Conservation (phyloP, 768 basidiomycete genomes). For the Gyrodon lividus region DNA sequence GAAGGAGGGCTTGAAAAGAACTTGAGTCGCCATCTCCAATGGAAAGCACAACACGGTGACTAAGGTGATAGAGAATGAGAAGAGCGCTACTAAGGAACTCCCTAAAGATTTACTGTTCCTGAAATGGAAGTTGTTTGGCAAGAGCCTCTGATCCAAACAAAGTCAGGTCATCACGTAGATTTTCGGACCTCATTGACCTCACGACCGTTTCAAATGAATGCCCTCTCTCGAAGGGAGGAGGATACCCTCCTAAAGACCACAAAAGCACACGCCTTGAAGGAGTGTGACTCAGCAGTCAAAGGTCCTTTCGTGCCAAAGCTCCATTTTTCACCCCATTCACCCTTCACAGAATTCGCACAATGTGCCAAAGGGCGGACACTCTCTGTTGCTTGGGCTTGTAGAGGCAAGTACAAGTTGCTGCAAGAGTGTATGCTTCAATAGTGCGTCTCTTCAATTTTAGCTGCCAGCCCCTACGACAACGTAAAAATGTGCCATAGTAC, state of each 20-base stretch:
- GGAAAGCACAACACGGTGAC: background rate
- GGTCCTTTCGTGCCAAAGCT: conserved; percentile 34
- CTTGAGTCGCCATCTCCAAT: conserved; percentile 12
- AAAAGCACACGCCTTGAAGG: conserved; percentile 74
- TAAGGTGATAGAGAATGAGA: background rate
- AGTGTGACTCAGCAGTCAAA: conserved; percentile 76
- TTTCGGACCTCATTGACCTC: background rate
- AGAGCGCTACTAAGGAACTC: too few species aligned
- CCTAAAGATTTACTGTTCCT: background rate
- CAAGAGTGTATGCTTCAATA: conserved; percentile 80
- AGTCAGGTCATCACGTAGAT: background rate
- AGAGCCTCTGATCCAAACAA: background rate
- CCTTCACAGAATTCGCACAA: conserved; percentile 69
- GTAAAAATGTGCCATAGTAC: conserved; percentile 45
- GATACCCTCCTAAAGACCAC: conserved; percentile 81
- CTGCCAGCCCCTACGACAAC: too few species aligned
- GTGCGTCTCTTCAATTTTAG: conserved; percentile 43
- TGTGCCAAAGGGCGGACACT: conserved; percentile 79
- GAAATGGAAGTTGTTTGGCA: conserved; percentile 1
- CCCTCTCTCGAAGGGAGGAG: conserved; percentile 85
- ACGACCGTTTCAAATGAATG: conserved; percentile 55
- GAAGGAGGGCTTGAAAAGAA: conserved; percentile 10
- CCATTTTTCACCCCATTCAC: background rate
- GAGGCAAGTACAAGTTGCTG: conserved; percentile 60
- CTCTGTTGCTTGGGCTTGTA: conserved; percentile 85